Conservation (phyloP, 2,329 filamentous ascomycete genomes). For the Fusarium sp. region DNA sequence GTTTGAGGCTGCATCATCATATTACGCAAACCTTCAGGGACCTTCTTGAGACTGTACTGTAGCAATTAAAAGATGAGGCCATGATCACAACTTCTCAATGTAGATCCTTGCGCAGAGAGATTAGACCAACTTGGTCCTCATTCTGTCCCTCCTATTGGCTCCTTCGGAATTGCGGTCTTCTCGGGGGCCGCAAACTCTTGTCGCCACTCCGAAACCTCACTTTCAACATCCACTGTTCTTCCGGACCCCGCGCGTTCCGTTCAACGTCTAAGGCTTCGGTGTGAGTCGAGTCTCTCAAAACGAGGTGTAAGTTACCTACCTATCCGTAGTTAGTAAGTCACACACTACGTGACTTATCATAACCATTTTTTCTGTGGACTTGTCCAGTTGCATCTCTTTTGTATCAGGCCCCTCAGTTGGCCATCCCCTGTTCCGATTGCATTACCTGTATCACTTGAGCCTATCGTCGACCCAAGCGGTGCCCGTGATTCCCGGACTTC, state of each 20-base stretch:
- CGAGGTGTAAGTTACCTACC: constrained; percentile 24
- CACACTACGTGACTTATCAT: neutral
- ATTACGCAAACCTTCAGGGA: neutral
- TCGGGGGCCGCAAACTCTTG: constrained; percentile 21
- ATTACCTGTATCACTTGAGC: neutral
- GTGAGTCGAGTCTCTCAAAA: constrained; percentile 11
- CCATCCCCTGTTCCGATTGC: neutral
- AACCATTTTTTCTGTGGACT: constrained; percentile 17
- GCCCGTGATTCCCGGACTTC: constrained; percentile 13
- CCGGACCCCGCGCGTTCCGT: constrained; percentile 42
- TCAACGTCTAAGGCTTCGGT: neutral
- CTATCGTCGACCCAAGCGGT: neutral
- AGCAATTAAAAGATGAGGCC: constrained; percentile 1
- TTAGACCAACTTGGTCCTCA: neutral
- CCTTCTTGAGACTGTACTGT: neutral
- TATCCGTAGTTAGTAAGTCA: neutral
- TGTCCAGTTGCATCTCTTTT: constrained; percentile 1
- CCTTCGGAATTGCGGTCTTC: constrained; percentile 25
- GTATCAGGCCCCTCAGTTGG: constrained; percentile 9
- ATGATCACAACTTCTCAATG: neutral
- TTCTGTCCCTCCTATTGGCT: constrained; percentile 25
- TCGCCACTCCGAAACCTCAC: neutral
- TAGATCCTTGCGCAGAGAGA: neutral
- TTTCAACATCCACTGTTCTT: neutral
- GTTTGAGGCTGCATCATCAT: neutral